Percentiles rank a stretch among this genome's conserved stretches.
These are phyloP conservation scores for Sodiomyces alkalinus DNA, from an alignment of 2,329 filamentous ascomycete species.

Conservation along the genomic window DNA sequence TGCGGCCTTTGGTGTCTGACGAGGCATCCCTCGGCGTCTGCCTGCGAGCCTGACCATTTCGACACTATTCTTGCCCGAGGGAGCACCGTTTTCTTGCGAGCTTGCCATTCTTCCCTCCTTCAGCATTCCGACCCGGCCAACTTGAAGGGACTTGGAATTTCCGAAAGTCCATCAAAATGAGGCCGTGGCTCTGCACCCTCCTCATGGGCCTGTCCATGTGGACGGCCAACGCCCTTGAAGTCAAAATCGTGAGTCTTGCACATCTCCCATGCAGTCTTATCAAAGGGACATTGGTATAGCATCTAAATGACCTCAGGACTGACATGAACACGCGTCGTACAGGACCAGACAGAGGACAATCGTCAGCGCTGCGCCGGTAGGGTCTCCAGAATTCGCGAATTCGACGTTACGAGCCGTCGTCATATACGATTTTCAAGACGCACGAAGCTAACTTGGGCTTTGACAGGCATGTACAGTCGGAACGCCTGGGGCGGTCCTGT, in stretches of 20 bases:
- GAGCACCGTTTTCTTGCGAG: too few species aligned
- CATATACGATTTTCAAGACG: background rate
- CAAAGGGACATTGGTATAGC: too few species aligned
- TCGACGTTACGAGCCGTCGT: background rate
- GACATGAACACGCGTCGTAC: constrained; percentile 4
- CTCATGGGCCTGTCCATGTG: constrained; percentile 37
- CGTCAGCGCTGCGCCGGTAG: constrained; percentile 62
- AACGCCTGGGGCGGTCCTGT: constrained; percentile 76
- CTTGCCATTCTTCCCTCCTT: too few species aligned
- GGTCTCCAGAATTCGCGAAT: constrained; percentile 10
- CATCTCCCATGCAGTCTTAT: too few species aligned
- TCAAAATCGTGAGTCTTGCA: constrained; percentile 42
- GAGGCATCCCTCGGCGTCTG: too few species aligned
- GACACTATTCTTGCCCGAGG: too few species aligned
- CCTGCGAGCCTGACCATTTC: too few species aligned
- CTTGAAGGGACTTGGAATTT: too few species aligned
- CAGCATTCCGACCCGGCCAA: too few species aligned
- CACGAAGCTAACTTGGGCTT: background rate
- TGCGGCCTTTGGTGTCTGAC: too few species aligned
- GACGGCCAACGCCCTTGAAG: constrained; percentile 40
- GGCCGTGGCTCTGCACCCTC: constrained; percentile 33
- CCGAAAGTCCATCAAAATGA: too few species aligned
- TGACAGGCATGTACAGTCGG: constrained; percentile 79
- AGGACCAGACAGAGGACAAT: constrained; percentile 66
- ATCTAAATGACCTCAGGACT: too few species aligned